Base-by-base conservation (phyloP, 495 filamentous ascomycete genomes). In the Neurospora sp. region DNA sequence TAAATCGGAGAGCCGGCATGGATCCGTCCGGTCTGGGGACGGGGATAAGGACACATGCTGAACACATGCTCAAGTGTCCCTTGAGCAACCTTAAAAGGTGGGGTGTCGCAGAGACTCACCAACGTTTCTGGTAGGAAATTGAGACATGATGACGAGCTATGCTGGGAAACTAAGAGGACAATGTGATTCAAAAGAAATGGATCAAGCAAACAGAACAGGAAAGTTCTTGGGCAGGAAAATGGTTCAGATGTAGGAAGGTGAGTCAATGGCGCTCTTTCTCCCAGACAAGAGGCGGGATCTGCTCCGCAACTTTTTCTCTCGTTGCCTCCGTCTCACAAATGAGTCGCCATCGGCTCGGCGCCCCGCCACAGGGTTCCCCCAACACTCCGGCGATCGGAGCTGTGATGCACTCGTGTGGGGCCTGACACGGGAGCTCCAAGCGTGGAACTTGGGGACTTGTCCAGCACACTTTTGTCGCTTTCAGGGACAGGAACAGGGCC, bases 121-220 rank as follows among this genome's bases (percentile, higher is more conserved):
- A 81, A 83, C 85, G 77, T 86, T 86, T 84, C 85, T 87, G 39
- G 79, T 80, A 44, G 85, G 85, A 72, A 86, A 83, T 80, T 83
- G 81, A 74, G 82, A 79, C 72, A 85, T 82, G 72, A 4, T 77
- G 75, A 39, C n/a, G 35, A 31, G 31, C 41, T 73, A 11, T 12
- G 48, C 48, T 59, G 18, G 42, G 42, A 20, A 42, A 46, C 42
- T 8, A 44, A 44, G 39, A 41, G 39, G 11, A 10, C 3, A 54
- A 23, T 7, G 2, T 59, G 23, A 59, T 59, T 59, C 23, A 59
- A 54, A 23, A 11, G 48, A 27, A 59, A 59, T 59, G 48, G 48
- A 14, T 59, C 42, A 46, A 20, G 42, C 42, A n/a, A 46, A 9
- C 42, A 46, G 42, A 46, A 46, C 42, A 46, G 42, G 11, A 59